These are phyloP conservation scores for Leccinum imitatum DNA, from an alignment of 768 basidiomycete species.

Conservation along the genomic window DNA sequence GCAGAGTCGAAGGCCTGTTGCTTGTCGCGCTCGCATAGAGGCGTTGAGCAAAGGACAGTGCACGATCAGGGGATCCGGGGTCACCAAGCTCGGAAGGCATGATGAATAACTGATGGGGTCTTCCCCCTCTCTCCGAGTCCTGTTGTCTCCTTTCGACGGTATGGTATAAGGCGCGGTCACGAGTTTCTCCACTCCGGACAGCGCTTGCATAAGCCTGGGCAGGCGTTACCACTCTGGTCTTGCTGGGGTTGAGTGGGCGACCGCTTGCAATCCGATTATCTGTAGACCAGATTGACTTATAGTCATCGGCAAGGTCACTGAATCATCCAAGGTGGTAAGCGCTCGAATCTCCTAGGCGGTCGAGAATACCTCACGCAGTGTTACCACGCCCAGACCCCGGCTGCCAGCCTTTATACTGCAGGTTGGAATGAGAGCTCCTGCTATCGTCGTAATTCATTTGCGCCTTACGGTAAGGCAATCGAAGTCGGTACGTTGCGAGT, in stretches of 20 bases:
- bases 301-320: conserved; percentile 7
- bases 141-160: conserved; percentile 21
- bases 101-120: conserved; percentile 1
- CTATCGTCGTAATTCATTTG: conserved; percentile 10
- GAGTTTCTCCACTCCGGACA: conserved; percentile 9
- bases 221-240: conserved; percentile 12
- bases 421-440: conserved; percentile 1
- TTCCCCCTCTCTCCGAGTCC: conserved; percentile 1
- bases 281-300: conserved; percentile 2
- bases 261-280: background rate
- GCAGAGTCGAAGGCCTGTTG: conserved; percentile 12
- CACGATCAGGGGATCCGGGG: conserved; percentile 13
- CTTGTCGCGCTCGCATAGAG: conserved; percentile 43
- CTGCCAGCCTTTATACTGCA: conserved; percentile 1
- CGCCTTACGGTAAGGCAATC: background rate
- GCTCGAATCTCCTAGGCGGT: background rate
- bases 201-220: conserved; percentile 23
- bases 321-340: background rate
- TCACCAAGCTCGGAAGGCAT: background rate
- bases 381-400: background rate
- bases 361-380: background rate
- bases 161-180: conserved; percentile 12
- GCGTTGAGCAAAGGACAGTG: conserved; percentile 39
- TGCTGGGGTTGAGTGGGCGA: background rate
- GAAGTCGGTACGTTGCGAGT: background rate